These are phyloP conservation scores for Diplodia scrobiculata DNA, from an alignment of 2,329 filamentous ascomycete genomes.

Conservation along the genomic window DNA sequence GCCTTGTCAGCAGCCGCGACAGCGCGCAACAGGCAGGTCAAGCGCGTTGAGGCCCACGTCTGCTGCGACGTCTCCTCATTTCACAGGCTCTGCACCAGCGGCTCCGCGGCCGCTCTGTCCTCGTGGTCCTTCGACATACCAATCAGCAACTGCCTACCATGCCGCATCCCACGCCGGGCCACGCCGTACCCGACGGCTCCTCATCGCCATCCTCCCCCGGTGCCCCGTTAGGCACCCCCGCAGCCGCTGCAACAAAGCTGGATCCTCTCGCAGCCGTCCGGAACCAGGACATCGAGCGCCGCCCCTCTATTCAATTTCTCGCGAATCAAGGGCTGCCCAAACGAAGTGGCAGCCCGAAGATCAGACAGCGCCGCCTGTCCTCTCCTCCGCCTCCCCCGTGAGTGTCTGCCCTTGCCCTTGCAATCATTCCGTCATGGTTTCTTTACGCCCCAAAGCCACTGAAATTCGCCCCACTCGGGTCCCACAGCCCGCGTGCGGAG, in stretches of 20 bases:
- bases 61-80: constrained; percentile 7
- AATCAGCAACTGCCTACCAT: constrained; percentile 27
- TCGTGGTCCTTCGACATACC: constrained; percentile 16
- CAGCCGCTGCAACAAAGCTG: constrained; percentile 34
- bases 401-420: constrained; percentile 34
- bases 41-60: constrained; percentile 19
- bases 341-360: constrained; percentile 28
- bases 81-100: constrained; percentile 17
- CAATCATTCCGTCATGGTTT: constrained; percentile 8
- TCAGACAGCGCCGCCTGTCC: constrained; percentile 41
- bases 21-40: constrained; percentile 8
- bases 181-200: constrained; percentile 9
- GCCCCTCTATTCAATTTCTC: constrained; percentile 46
- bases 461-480: constrained; percentile 6
- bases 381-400: constrained; percentile 49
- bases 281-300: constrained; percentile 36
- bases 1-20: constrained; percentile 3
- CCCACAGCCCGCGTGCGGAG: constrained; percentile 14
- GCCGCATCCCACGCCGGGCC: constrained; percentile 30
- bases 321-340: constrained; percentile 38
- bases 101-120: constrained; percentile 20
- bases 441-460: background rate
- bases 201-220: constrained; percentile 32
- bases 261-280: constrained; percentile 35
- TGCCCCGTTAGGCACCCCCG: constrained; percentile 7